Conservation (phyloP, 805 yeast genomes). For the Myxozyma mucilagina region DNA sequence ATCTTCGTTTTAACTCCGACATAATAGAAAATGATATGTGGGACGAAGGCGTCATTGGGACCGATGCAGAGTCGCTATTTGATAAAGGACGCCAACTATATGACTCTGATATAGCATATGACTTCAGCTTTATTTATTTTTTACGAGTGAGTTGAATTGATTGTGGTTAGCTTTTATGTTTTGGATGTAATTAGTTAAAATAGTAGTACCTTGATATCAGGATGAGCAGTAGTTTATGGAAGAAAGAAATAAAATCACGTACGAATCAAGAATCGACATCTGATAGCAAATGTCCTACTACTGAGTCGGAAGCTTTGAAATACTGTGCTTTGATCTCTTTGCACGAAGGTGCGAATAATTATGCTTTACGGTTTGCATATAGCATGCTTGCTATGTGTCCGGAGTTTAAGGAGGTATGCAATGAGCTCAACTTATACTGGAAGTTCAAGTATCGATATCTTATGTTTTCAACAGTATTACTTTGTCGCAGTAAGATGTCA, state of each 20-base stretch:
- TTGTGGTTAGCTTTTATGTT: too few species aligned
- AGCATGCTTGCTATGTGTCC: not conserved
- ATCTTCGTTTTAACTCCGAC: too few species aligned
- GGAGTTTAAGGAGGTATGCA: not conserved
- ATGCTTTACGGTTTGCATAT: conserved; percentile 1
- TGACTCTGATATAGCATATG: too few species aligned
- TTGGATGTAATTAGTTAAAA: too few species aligned
- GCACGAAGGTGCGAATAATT: not conserved
- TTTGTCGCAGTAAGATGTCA: not conserved
- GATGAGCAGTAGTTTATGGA: not conserved
- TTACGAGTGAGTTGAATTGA: too few species aligned
- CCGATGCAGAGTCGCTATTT: too few species aligned
- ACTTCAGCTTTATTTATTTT: too few species aligned
- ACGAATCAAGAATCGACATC: not conserved
- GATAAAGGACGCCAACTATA: too few species aligned
- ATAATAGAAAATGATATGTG: too few species aligned
- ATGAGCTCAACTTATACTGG: not conserved
- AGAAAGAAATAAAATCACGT: not conserved
- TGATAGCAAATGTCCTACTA: not conserved
- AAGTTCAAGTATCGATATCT: not conserved
- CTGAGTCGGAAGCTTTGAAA: not conserved
- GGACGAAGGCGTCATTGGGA: too few species aligned
- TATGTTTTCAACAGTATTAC: not conserved
- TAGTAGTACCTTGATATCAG: too few species aligned
- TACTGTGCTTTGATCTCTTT: not conserved